A percentile compares a stretch with the other conserved stretches of the same genome.
phyloP scores from a whole-genome alignment of 768 basidiomycete species.

The Nidularia sp. region DNA sequence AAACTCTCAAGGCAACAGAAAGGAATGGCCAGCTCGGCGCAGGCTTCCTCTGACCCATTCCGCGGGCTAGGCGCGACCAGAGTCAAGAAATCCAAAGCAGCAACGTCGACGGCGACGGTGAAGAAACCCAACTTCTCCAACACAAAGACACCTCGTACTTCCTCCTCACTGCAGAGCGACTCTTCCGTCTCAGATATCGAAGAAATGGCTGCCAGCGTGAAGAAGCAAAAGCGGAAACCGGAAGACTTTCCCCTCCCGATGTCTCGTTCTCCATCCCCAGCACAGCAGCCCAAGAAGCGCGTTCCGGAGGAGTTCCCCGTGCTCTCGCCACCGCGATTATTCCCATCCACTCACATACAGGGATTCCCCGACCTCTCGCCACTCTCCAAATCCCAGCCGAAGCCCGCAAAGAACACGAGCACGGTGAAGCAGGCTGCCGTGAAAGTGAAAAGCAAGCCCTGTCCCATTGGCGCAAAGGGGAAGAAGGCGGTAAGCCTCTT shows the following conservation, averaged over 20 bases:
- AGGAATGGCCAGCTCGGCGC: too few species aligned
- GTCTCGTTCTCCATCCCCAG: constrained; percentile 3
- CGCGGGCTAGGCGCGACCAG: too few species aligned
- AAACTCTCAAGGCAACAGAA: too few species aligned
- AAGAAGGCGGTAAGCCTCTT: background rate
- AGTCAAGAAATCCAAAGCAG: too few species aligned
- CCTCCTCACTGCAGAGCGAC: too few species aligned
- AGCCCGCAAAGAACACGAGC: background rate
- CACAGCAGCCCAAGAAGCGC: background rate
- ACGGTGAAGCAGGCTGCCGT: background rate
- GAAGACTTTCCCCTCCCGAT: constrained; percentile 12
- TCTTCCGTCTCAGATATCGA: background rate
- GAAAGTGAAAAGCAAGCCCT: background rate
- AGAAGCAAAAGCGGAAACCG: constrained; percentile 2
- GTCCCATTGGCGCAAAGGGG: background rate
- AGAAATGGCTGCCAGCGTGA: background rate
- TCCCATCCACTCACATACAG: background rate
- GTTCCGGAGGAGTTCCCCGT: background rate
- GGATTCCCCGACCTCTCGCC: background rate
- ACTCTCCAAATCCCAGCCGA: background rate
- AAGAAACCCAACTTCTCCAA: too few species aligned
- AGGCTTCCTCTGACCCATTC: too few species aligned
- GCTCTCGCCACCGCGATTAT: background rate
- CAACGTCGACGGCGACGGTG: too few species aligned
- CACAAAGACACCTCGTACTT: too few species aligned